phyloP scores from a whole-genome alignment of 192 early-diverging fungal genomes.

The Allomyces javanicus region DNA sequence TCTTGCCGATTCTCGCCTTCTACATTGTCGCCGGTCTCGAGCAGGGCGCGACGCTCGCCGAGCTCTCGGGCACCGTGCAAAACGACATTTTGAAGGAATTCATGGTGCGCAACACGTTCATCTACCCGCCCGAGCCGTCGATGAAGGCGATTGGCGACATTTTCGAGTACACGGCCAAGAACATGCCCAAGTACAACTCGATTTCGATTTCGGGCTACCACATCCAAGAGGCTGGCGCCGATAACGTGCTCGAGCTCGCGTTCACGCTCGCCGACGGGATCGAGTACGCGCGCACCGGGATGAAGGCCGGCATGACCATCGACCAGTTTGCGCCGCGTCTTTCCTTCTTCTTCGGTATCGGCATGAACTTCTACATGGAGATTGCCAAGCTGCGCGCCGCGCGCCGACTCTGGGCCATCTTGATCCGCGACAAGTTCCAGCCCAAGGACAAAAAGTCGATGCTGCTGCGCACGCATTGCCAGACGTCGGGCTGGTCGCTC shows the following conservation, averaged over 20 bases:
- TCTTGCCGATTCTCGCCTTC: slow-evolving; percentile 74
- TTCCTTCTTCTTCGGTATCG: slow-evolving; percentile 82
- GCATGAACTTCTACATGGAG: slow-evolving; percentile 94
- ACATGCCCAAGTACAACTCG: slow-evolving; percentile 89
- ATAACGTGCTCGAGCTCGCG: slow-evolving; percentile 73
- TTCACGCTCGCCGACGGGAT: slow-evolving; percentile 80
- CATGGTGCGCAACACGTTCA: slow-evolving; percentile 87
- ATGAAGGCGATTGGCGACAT: slow-evolving; percentile 84
- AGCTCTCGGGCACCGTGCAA: slow-evolving; percentile 73
- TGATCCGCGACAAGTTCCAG: slow-evolving; percentile 66
- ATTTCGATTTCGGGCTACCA: slow-evolving; percentile 91
- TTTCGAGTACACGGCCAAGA: slow-evolving; percentile 62
- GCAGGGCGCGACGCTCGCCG: slow-evolving; percentile 58
- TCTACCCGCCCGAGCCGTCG: slow-evolving; percentile 75
- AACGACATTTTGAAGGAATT: slow-evolving; percentile 89
- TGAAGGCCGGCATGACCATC: slow-evolving; percentile 67
- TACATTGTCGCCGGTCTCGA: slow-evolving; percentile 75
- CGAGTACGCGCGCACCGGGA: slow-evolving; percentile 54
- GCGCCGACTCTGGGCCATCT: slow-evolving; percentile 57
- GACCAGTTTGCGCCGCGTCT: slow-evolving; percentile 74
- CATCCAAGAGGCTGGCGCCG: slow-evolving; percentile 79
- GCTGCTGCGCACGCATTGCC: slow-evolving; percentile 73
- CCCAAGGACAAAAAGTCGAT: slow-evolving; percentile 60
- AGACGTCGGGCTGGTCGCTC: slow-evolving; percentile 79
- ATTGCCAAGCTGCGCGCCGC: slow-evolving; percentile 79